A percentile compares a stretch with the other conserved stretches of the same genome.
phyloP scores from a whole-genome alignment of 177 flowering plant genomes.

The Vitis hybrid region DNA sequence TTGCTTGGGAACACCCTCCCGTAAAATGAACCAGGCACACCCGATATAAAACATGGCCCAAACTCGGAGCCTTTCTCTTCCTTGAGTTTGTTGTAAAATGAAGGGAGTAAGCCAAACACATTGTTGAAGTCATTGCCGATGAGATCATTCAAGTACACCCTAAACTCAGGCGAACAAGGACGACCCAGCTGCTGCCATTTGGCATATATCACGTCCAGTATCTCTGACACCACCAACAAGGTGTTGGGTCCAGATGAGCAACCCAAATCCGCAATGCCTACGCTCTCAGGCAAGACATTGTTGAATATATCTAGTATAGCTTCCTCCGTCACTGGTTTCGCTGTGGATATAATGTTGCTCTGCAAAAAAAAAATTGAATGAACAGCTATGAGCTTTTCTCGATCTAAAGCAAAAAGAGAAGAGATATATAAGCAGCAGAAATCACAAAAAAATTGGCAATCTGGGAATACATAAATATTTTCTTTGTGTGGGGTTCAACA shows the following conservation, averaged over 20 bases:
- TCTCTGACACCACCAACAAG: slow-evolving; percentile 15
- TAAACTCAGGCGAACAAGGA: slow-evolving; percentile 14
- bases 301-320: slow-evolving; percentile 14
- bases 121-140: slow-evolving; percentile 36
- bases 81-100: slow-evolving; percentile 12
- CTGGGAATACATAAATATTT: too few species aligned
- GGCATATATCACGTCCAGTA: slow-evolving; percentile 12
- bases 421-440: too few species aligned
- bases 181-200: slow-evolving; percentile 9
- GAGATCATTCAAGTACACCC: slow-evolving; percentile 35
- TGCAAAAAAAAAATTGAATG: slow-evolving; percentile 2
- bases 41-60: slow-evolving; percentile 17
- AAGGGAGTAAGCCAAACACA: slow-evolving; percentile 22
- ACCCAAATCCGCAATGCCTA: slow-evolving; percentile 40
- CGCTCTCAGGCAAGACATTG: slow-evolving; percentile 6
- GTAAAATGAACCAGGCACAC: slow-evolving; percentile 42
- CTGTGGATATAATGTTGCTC: slow-evolving; percentile 22
- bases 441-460: too few species aligned
- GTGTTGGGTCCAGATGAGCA: slow-evolving; percentile 46
- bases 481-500: too few species aligned
- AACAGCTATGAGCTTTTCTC: neutral
- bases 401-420: too few species aligned
- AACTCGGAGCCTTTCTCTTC: slow-evolving; percentile 7
- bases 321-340: slow-evolving; percentile 18
- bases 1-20: slow-evolving; percentile 36